Evolutionary conservation across 345 rosid genomes (phyloP), one percentile per base, ranked within the genome.

Genomic region (Ricinus communis): DNA sequence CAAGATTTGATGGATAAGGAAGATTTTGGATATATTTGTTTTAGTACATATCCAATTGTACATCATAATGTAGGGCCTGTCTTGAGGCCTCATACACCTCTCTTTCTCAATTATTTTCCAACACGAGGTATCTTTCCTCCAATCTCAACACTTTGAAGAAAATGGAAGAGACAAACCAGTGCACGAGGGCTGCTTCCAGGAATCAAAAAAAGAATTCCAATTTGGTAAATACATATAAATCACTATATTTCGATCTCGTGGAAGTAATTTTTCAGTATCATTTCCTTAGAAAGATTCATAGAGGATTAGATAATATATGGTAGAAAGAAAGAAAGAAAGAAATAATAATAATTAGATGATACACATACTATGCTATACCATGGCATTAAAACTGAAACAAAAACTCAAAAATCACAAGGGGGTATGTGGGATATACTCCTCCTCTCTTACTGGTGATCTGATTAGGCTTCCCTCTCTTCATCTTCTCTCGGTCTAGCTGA

Each of bases 401-500:
- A 71, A 75, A 60, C 56, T 46, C 68, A 82, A 82, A 80, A 78
- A 65, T 79, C 81, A 79, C n/a, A n/a, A n/a, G n/a, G n/a, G n/a
- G n/a, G n/a, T n/a, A n/a, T 71, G 31, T 46, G 57, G 59, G 53
- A 72, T 68, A 68, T 75, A 75, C 76, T 78, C 67, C 74, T 70
- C n/a, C n/a, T n/a, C n/a, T n/a, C 51, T 57, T 78, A 24, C 71
- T 71, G 60, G 57, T 74, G 36, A n/a, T 33, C 40, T 49, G 27
- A 22, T 38, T 67, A 71, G 68, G 72, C 77, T 74, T 85, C 88
- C 71, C 77, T 86, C 0, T 81, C 90, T 53, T 86, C 90, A 11
- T 84, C 93, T 41, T 89, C 97, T 67, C 83, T 90, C 22, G 86
- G 74, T 80, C 84, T 87, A 41, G 73, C 54, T n/a, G 88, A 84